A percentile compares a stretch with the other conserved stretches of the same genome.
These are phyloP conservation scores for Saitozyma podzolica DNA, from an alignment of 768 basidiomycete genomes.

Conservation along the genomic window DNA sequence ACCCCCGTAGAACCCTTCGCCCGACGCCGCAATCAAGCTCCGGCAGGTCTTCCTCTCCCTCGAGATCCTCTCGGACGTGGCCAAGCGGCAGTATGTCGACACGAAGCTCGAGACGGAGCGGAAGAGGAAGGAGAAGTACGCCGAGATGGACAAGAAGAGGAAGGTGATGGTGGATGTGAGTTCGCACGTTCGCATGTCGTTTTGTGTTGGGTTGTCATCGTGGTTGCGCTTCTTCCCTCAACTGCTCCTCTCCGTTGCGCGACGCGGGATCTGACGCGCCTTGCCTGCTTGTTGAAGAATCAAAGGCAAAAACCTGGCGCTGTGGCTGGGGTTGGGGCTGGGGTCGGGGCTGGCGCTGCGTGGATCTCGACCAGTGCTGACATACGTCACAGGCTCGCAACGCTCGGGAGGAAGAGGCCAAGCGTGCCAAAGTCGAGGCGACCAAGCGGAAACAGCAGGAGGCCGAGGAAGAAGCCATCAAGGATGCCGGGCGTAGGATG, in stretches of 20 bases:
- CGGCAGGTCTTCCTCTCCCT: conserved; percentile 39
- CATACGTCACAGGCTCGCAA: conserved; percentile 30
- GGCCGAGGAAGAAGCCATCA: conserved; percentile 45
- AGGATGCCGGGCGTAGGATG: conserved; percentile 45
- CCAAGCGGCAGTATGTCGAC: conserved; percentile 45
- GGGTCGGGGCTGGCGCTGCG: not conserved
- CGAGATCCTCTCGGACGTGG: conserved; percentile 37
- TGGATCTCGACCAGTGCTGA: not conserved
- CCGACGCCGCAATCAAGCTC: conserved; percentile 42
- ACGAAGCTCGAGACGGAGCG: conserved; percentile 36
- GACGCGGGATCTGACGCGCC: too few species aligned
- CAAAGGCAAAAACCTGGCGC: too few species aligned
- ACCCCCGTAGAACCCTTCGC: conserved; percentile 18
- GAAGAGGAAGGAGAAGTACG: conserved; percentile 40
- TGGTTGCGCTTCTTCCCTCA: too few species aligned
- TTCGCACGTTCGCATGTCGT: not conserved
- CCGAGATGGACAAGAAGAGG: conserved; percentile 43
- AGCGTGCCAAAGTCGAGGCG: conserved; percentile 39
- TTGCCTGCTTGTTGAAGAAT: too few species aligned
- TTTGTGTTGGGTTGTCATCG: too few species aligned
- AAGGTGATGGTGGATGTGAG: conserved; percentile 49
- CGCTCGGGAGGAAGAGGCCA: conserved; percentile 49
- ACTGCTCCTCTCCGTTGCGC: too few species aligned
- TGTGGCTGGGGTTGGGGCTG: too few species aligned
- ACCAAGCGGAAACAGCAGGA: conserved; percentile 22